phyloP scores from a whole-genome alignment of 352 stramenopile genomes.

The Hyaloperonospora brassicae region DNA sequence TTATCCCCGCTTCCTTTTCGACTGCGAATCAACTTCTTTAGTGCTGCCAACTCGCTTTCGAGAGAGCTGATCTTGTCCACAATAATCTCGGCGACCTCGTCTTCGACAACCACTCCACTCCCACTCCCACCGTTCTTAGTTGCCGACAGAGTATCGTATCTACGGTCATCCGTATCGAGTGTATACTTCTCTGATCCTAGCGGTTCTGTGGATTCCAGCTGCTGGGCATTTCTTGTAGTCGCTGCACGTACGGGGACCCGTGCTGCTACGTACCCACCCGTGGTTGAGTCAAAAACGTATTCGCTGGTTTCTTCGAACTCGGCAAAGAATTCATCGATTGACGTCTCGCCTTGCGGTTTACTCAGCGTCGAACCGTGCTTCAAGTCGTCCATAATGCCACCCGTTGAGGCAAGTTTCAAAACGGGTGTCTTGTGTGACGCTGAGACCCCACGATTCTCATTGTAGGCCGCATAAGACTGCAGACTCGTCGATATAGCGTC shows the following conservation, averaged over 20 bases:
- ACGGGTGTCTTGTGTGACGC: conserved; percentile 7
- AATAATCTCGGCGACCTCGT: conserved; percentile 61
- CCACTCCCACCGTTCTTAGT: not conserved
- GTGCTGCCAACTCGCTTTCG: conserved; percentile 48
- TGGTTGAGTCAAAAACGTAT: conserved; percentile 60
- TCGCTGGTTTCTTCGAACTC: conserved; percentile 71
- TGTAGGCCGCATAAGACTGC: conserved; percentile 10
- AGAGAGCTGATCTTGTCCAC: conserved; percentile 75
- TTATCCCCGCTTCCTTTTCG: conserved; percentile 25
- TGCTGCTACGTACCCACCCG: conserved; percentile 47
- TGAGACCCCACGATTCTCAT: conserved; percentile 5
- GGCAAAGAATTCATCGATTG: conserved; percentile 68
- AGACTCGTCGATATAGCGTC: conserved; percentile 41
- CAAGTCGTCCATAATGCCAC: conserved; percentile 65
- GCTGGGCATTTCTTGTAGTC: conserved; percentile 5
- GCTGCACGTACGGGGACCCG: conserved; percentile 7
- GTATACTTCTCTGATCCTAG: not conserved
- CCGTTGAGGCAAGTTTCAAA: conserved; percentile 8
- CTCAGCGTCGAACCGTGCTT: conserved; percentile 17
- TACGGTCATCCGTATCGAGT: not conserved
- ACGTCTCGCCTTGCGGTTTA: conserved; percentile 14
- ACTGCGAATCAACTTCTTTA: conserved; percentile 63
- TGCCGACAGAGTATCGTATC: conserved; percentile 3
- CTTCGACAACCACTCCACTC: conserved; percentile 16
- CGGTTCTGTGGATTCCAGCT: conserved; percentile 9